Evolutionary conservation across 306 rosid genomes (phyloP), one percentile per base, ranked within the genome.

Genomic region (Adenanthera pavonina): DNA sequence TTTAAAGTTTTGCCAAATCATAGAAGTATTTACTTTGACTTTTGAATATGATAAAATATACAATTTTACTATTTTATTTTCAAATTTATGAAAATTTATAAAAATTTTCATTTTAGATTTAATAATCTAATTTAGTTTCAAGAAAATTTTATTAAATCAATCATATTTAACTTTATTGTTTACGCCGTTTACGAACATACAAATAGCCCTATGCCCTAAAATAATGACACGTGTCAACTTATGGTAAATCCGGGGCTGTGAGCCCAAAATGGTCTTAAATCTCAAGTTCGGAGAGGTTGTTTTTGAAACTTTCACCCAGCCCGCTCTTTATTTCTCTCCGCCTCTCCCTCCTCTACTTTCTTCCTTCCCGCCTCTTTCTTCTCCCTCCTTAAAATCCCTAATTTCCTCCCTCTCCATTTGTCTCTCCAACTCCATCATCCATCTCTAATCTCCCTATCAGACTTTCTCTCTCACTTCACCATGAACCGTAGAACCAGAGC

Each of bases 401-500:
- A 44, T 40, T 43, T 34, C 51, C 53, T n/a, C 52, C 49, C 16
- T 43, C 73, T 9, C 52, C 5, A 41, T 43, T 30, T 40, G 2
- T 8, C 15, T 4, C 17, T 7, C 48, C 15, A 14, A 1, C 17
- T 7, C 48, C 15, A 14, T 15, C 1, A 17, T 5, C 25, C 4
- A 72, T 56, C 78, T 40, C 20, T 6, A 53, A 8, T 53, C 10
- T 56, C 13, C 7, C 78, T 47, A 40, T 38, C 70, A 64, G 2
- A 14, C 7, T 38, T n/a, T 53, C 17, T 8, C 36, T 61, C 41
- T 20, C 56, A 0, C 36, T 33, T 11, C 62, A 33, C 83, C 92
- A 92, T 92, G 98, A 90, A 89, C 71, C 87, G 90, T 0, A 82
- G 97, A 48, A 7, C 69, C 53, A 85, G 95, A 72, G 5, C 81